These are phyloP conservation scores for Elsinoe arachidis DNA, from an alignment of 2,329 filamentous ascomycete genomes.

Conservation along the genomic window DNA sequence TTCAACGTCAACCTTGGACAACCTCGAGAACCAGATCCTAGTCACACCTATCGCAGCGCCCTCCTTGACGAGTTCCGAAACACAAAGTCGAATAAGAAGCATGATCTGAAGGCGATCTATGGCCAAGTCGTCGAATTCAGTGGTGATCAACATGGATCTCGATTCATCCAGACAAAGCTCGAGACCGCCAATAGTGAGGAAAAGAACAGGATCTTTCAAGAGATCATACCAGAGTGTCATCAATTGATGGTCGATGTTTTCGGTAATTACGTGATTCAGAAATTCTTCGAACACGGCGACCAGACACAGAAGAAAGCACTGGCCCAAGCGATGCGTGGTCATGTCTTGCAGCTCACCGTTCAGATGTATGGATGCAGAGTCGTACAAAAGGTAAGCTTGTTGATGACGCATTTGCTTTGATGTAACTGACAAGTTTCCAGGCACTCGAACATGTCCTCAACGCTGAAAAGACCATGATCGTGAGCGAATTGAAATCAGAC, in stretches of 20 bases:
- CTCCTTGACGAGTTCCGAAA: constrained; percentile 73
- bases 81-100: constrained; percentile 65
- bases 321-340: constrained; percentile 78
- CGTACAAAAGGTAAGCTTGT: constrained; percentile 67
- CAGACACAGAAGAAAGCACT: constrained; percentile 85
- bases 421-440: constrained; percentile 32
- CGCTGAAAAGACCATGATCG: constrained; percentile 80
- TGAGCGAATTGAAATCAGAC: constrained; percentile 70
- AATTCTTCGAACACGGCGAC: constrained; percentile 92
- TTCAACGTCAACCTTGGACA: neutral
- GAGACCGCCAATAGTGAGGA: constrained; percentile 91
- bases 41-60: constrained; percentile 51
- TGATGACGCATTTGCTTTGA: neutral
- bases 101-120: constrained; percentile 82
- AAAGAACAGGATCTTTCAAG: constrained; percentile 80
- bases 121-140: constrained; percentile 86
- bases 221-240: constrained; percentile 74
- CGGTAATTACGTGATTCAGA: constrained; percentile 97
- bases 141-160: constrained; percentile 88
- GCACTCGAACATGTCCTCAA: constrained; percentile 82
- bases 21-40: constrained; percentile 20
- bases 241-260: constrained; percentile 95
- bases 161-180: constrained; percentile 90
- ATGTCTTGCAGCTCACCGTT: constrained; percentile 67
- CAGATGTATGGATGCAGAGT: constrained; percentile 94